Base-by-base conservation (phyloP, 176 grass and related monocot genomes). In the Carex scoparia region DNA sequence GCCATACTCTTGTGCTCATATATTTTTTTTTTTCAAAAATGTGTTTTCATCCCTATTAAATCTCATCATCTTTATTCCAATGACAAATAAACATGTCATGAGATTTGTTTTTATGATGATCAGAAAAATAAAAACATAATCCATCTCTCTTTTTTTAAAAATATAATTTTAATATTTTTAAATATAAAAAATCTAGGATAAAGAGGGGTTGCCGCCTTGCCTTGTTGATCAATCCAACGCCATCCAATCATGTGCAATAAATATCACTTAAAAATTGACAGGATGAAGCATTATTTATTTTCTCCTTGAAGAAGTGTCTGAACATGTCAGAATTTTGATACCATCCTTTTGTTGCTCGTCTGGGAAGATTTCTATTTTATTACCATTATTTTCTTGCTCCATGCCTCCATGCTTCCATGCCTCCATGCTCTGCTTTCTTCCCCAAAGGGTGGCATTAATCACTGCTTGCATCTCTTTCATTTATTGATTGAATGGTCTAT, bases 171-270 rank as follows among this genome's bases (percentile, higher is more conserved):
- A 49, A 10, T 49, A 49, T 49, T 10, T 49, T 0, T 10, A 49
- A 49, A 49, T 49, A 49, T 10, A 51, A 49, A 51, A 51, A 51
- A 51, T 51, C 48, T 19, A 12, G 27, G 4, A 31, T 31, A 10
- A 27, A 65, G 78, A 80, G 27, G 28, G 30, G 78, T 12, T 23
- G 23, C 23, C 23, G 23, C 23, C 23, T 23, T 33, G 4, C 19
- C 40, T 13, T 14, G 78, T 12, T 33, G 4, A 40, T 61, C 2
- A 80, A 80, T 56, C 78, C 78, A 80, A 44, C 37, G 27, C 38
- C 59, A 59, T 79, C 80, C 80, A 82, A 82, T 82, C 80, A 82
- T 48, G 55, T 82, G 80, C 80, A 48, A 65, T 82, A 61, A 82
- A 82, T 82, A 27, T 60, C 66, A 64, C 18, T 49, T 75, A 9